Evolutionary conservation across 1,284 basidiomycete species (phyloP), one percentile per base, ranked within the genome.

Genomic region (Apiotrichum porosum): DNA sequence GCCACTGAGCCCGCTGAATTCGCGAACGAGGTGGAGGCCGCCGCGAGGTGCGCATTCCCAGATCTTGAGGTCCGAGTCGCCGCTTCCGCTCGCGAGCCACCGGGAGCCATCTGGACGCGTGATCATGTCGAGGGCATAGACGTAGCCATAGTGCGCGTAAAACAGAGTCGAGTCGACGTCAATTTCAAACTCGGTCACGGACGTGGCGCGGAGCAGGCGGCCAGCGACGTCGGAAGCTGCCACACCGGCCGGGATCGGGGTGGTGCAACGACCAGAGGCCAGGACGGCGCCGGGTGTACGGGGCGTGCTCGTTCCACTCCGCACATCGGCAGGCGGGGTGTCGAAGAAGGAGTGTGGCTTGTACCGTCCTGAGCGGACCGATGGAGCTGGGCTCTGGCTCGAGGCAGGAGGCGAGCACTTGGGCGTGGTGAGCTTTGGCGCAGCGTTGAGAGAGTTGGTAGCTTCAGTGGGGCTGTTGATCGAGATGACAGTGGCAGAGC

Each of bases 131-230:
- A 97, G 83, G 57, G 86, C 89, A 66, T 97, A 97, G 14, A 97
- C 80, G 66, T 97, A 97, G 10, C 93, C 93, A 69, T 83, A 91
- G 69, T 97, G 93, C 1, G 92, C 93, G 3, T 87, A 86, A 57
- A 87, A 83, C 28, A 90, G 77, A 17, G 88, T 83, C 57, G 86
- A 85, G 44, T 76, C 76, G 12, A 80, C 75, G 5, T 82, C 80
- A 22, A 92, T 81, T 47, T 80, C 76, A 17, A 74, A 50, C 38
- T 73, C 68, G 19, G 54, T 51, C 5, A 63, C 66, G 12, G 1
- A 51, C 37, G 24, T 53, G 48, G 17, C 37, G 23, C 19, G 15
- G n/a, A n/a, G n/a, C 14, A 49, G 14, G 8, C 41, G 34, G 15
- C 41, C 34, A 6, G 39, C 44, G 9, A 49, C 51, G 17, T 63